phyloP scores from a whole-genome alignment of 495 filamentous ascomycete genomes.

The Daldinia childiae region DNA sequence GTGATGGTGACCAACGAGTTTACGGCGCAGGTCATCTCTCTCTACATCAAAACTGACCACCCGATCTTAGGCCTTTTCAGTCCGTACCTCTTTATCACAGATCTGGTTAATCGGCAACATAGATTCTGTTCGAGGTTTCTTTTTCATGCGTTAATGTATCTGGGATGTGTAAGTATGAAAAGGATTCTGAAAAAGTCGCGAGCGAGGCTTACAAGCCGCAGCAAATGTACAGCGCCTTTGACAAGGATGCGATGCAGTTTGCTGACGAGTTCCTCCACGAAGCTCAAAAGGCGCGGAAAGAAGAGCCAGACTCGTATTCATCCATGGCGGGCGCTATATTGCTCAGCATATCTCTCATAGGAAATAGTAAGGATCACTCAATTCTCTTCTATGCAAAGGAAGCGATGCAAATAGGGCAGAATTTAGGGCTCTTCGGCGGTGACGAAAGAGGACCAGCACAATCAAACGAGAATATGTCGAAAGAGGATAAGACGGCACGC shows the following conservation, averaged over 20 bases:
- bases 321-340: constrained; percentile 39
- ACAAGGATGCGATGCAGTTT: constrained; percentile 22
- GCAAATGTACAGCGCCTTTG: constrained; percentile 43
- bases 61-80: constrained; percentile 39
- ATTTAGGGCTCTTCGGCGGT: constrained; percentile 30
- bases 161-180: constrained; percentile 37
- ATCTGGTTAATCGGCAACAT: constrained; percentile 30
- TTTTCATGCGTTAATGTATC: constrained; percentile 40
- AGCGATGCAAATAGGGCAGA: constrained; percentile 34
- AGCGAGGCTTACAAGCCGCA: background rate
- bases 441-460: background rate
- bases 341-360: constrained; percentile 35
- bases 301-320: constrained; percentile 24
- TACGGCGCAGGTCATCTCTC: constrained; percentile 36
- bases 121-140: constrained; percentile 41
- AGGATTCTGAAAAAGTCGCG: too few species aligned
- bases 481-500: constrained; percentile 16
- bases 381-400: constrained; percentile 34
- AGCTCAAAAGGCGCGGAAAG: constrained; percentile 27
- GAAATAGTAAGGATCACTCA: constrained; percentile 29
- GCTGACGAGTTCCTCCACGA: constrained; percentile 25
- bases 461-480: background rate
- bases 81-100: constrained; percentile 34
- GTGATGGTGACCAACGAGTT: constrained; percentile 24
- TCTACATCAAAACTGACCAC: constrained; percentile 45